Evolutionary conservation across 306 rosid genomes (phyloP), one percentile per base, ranked within the genome.

Genomic region (Fragaria ananassa): DNA sequence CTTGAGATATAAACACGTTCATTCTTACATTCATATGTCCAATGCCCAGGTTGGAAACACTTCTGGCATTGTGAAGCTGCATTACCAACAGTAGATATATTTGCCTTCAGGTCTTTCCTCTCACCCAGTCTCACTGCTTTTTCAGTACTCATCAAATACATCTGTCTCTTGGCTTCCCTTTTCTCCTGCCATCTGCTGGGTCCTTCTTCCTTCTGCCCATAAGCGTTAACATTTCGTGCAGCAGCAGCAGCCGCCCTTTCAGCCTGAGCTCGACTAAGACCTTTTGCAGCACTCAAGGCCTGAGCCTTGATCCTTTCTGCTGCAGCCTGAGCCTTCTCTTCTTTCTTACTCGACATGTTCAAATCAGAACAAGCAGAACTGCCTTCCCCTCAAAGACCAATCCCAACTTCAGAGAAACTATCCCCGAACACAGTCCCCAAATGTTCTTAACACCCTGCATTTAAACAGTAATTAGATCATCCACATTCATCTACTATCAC

Each of bases 101-200:
- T 70, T 27, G 88, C 45, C 82, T 92, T 96, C 7, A 83, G 81
- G 76, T 92, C 97, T 77, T 92, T 96, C 58, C 99, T 78, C 87
- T 86, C 99, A 68, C 99, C 99, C 88, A 96, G 87, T 79, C 84
- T 88, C 56, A 96, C 99, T 68, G 97, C 96, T 79, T 96, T 91
- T 65, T 96, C 99, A 58, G 99, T 96, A 89, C 99, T 96, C 96
- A 88, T 89, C 89, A 96, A 81, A 81, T 96, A 96, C 99, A 96
- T 92, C 78, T 96, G 99, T 81, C 99, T 91, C 90, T 92, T 96
- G 2, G 98, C 98, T 78, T 96, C 99, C 83, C 97, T 87, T 71
- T 96, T 96, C 91, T 96, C 99, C 88, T 96, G 99, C 99, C 99
- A 96, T 91, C 99, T 87, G 87, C 99, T 96, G 54, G 99, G 99